Base-by-base conservation (phyloP, 176 grass and related monocot genomes). In the Ensete glaucum region DNA sequence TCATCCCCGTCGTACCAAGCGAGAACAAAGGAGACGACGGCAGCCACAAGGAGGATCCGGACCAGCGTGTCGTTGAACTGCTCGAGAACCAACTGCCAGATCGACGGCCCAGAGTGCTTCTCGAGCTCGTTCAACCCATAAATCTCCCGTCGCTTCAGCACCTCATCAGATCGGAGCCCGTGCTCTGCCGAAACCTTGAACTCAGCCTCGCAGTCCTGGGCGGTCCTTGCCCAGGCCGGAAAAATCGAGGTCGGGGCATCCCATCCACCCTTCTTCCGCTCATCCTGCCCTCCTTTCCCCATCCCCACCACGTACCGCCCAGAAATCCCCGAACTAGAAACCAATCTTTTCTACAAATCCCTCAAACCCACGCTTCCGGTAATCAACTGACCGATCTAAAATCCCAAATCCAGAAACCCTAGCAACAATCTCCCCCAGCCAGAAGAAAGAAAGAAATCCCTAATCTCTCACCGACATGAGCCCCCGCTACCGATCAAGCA, bases 61-160 rank as follows among this genome's bases (percentile, higher is more conserved):
- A 99, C 95, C 0, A 99, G 88, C 19, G 88, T 99, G 84, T 99
- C 95, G 27, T 89, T 82, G 88, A 99, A 99, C 80, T 99, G 95
- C 73, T 89, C 81, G 0, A 77, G 69, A 0, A 99, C 27, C 23
- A 94, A 84, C 52, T 89, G 86, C 48, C 87, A 88, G 24, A 89
- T 83, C 0, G 95, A 79, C 0, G 95, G 95, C 8, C 86, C 90
- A 22, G 95, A 78, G 75, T 99, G 95, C 80, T 99, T 92, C 24
- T 81, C 76, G 9, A 99, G 95, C 51, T 94, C 95, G 82, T 99
- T 99, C 54, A 34, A n/a, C 0, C 95, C 95, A 79, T 84, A 29
- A 2, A 12, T 4, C 0, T 62, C 62, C 1, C 85, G 90, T 15
- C 88, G 88, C 25, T n/a, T 54, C 26, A 75, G 13, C 9, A 86